Evolutionary conservation across 345 rosid species (phyloP), one percentile per base, ranked within the genome.

Genomic region (Bruguiera parviflora): DNA sequence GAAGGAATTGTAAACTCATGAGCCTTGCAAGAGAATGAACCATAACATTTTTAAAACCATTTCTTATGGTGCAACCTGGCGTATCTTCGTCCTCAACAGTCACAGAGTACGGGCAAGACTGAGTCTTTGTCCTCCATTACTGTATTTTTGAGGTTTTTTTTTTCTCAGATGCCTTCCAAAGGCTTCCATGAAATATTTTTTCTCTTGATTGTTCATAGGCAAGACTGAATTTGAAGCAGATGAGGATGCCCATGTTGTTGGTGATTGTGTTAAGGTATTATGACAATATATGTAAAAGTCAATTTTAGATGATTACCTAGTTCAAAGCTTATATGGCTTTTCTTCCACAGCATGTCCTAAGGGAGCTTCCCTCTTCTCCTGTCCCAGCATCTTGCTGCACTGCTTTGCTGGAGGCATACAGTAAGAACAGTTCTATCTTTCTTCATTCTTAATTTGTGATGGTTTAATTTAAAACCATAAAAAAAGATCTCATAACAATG

Each of bases 311-410:
- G 2, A 52, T 68, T 67, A 11, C 46, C 64, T 58, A 49, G 37
- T 69, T 66, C 69, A 69, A 62, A 61, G 56, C 65, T 80, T 65
- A 84, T 56, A 5, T 55, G 60, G 21, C 55, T 71, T 58, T 78
- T 76, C 39, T 64, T 76, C 53, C 72, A 66, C 88, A 94, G 98
- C 96, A 91, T 84, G 95, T 94, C 27, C 79, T 94, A 64, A 86
- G 98, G 82, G 98, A 94, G 86, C 81, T 94, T 61, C 98, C 98
- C 29, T 94, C 98, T 60, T 94, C 97, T 53, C 98, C 98, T 58
- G 98, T 94, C 77, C 93, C 97, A 47, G 97, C 92, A 69, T 89
- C 98, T 67, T 94, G 97, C 81, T 94, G 98, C 73, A 87, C 97
- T 77, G 97, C 96, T 58, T 79, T 94, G 79, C 79, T 94, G 77